phyloP scores from a whole-genome alignment of 805 yeast genomes.

The Candida manassasensis region DNA sequence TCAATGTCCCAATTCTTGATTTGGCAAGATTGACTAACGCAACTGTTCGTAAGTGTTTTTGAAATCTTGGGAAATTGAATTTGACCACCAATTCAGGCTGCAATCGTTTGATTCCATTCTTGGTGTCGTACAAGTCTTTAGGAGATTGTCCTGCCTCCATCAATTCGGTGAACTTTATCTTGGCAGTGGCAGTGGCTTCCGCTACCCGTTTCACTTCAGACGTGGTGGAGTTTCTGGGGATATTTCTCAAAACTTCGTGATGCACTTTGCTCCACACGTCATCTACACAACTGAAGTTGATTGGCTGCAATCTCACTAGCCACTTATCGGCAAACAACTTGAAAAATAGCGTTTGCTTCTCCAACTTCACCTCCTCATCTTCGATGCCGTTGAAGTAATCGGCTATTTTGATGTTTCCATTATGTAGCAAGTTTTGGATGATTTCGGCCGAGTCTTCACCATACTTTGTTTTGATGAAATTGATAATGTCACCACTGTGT shows the following conservation, averaged over 20 bases:
- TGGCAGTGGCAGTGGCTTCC: slow-evolving; percentile 59
- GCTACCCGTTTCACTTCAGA: slow-evolving; percentile 41
- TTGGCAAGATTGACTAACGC: slow-evolving; percentile 60
- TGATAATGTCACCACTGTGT: slow-evolving; percentile 73
- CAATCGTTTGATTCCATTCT: slow-evolving; percentile 39
- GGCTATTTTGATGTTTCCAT: slow-evolving; percentile 59
- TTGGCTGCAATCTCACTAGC: slow-evolving; percentile 27
- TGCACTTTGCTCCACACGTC: slow-evolving; percentile 37
- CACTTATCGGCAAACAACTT: slow-evolving; percentile 32
- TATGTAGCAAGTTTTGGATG: slow-evolving; percentile 61
- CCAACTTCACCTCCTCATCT: slow-evolving; percentile 12
- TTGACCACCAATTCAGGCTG: slow-evolving; percentile 49
- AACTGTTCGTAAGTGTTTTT: slow-evolving; percentile 59
- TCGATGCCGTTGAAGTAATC: slow-evolving; percentile 36
- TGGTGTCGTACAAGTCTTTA: slow-evolving; percentile 20
- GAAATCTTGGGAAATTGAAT: slow-evolving; percentile 61
- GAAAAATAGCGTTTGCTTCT: slow-evolving; percentile 22
- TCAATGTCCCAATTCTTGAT: slow-evolving; percentile 64
- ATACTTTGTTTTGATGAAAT: slow-evolving; percentile 43
- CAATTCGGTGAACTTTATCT: slow-evolving; percentile 28
- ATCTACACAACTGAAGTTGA: slow-evolving; percentile 30
- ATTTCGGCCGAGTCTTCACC: slow-evolving; percentile 51
- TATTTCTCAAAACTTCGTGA: slow-evolving; percentile 29
- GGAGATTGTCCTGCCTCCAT: slow-evolving; percentile 26
- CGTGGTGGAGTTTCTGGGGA: slow-evolving; percentile 33